Conservation (phyloP, 192 early-diverging fungal genomes). For the Chytriomyces sp. region DNA sequence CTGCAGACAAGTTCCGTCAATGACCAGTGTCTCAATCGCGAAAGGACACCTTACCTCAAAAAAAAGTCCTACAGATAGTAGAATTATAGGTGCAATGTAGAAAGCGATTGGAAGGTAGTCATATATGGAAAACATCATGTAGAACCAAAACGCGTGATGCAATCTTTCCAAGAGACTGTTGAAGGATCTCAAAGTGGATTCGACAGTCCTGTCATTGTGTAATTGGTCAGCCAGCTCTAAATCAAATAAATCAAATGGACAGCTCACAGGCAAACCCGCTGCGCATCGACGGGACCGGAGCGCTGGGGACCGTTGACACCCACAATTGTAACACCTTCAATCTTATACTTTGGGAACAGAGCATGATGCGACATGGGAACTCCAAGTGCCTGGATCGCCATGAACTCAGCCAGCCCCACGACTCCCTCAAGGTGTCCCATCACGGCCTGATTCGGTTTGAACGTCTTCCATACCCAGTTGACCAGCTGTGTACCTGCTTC, state of each 20-base stretch:
- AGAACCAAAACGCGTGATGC: constrained; percentile 97
- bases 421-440: constrained; percentile 15
- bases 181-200: constrained; percentile 79
- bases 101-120: constrained; percentile 85
- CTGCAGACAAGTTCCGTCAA: not conserved
- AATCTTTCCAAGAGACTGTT: constrained; percentile 93
- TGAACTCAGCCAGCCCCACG: constrained; percentile 41
- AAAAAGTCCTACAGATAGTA: constrained; percentile 71
- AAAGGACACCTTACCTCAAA: constrained; percentile 35
- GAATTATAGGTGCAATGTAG: constrained; percentile 83
- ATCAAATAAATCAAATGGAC: constrained; percentile 3
- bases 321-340: constrained; percentile 44
- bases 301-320: constrained; percentile 30
- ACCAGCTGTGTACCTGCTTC: not conserved
- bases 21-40: not conserved
- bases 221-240: not conserved
- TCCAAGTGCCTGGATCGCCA: constrained; percentile 70
- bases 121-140: constrained; percentile 78
- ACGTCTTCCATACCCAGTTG: not conserved
- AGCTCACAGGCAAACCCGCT: constrained; percentile 13
- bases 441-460: constrained; percentile 40
- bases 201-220: constrained; percentile 49
- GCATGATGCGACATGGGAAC: constrained; percentile 71
- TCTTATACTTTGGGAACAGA: constrained; percentile 65
- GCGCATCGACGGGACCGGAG: not conserved